Base-by-base conservation (phyloP, 2,329 filamentous ascomycete species). In the Hymenoscyphus scutula region DNA sequence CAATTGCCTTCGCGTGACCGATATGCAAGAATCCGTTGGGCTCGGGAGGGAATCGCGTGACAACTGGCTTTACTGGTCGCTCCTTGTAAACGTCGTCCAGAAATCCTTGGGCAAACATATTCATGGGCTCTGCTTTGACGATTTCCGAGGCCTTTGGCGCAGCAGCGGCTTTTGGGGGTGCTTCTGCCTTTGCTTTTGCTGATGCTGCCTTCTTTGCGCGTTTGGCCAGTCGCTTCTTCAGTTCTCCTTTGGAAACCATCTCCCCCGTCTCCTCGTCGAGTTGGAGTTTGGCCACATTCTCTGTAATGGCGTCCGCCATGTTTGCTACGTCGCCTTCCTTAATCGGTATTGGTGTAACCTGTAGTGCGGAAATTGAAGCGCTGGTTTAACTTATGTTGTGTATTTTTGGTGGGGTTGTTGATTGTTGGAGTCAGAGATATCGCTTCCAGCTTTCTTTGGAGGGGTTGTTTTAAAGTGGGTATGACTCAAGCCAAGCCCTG, bases 21-120 rank as follows among this genome's bases (percentile, higher is more conserved):
- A 98, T 90, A 74, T 97, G 93, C 10, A 97, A 84, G 75, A 89
- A 97, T 60, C 94, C 95, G 75, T 98, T 98, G 56, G 95, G 95
- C 77, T 94, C 90, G 23, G 90, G 90, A 1, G 90, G 90, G 73
- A 94, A 93, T 68, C 90, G 86, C 3, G 89, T 92, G 56, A 88
- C 76, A 23, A 89, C 86, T 15, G 80, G 77, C 68, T 83, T 84
- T 53, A 81, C 79, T 1, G 87, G 87, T 56, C 86, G 82, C 76
- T 89, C 84, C 65, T 87, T 84, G 77, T 88, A 91, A 32, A 93
- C 89, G 3, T 89, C 85, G 58, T 83, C 80, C 38, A 93, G 81
- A 77, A 92, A 94, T 45, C 90, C 90, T 72, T 87, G 83, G 77
- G 91, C 90, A 80, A 93, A 94, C 84, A 93, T 92, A 29, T 71